Conservation (phyloP, 2,329 filamentous ascomycete species). For the Fusarium armeniacum region DNA sequence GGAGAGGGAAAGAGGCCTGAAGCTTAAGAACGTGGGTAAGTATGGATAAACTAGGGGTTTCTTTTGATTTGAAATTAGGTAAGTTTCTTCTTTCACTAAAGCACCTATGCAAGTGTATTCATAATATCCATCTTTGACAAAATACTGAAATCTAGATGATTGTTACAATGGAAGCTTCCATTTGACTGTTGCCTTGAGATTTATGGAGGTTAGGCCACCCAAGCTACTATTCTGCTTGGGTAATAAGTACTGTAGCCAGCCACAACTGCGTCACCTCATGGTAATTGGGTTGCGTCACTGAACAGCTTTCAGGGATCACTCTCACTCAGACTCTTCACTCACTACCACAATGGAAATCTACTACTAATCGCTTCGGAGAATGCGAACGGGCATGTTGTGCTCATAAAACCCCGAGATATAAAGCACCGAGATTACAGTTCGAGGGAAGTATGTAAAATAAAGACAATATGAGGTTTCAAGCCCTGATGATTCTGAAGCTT, state of each 20-base stretch:
- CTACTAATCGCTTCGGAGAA: neutral
- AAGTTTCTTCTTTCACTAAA: neutral
- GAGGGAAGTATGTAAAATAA: neutral
- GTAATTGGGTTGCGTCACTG: slow-evolving; percentile 36
- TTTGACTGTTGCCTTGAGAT: neutral
- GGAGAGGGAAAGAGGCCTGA: neutral
- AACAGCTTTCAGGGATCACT: slow-evolving; percentile 30
- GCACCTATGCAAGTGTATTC: neutral
- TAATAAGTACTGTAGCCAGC: slow-evolving; percentile 10
- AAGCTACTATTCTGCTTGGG: neutral
- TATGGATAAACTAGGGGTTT: neutral
- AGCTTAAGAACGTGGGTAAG: neutral
- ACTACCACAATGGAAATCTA: slow-evolving; percentile 11
- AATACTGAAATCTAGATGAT: neutral
- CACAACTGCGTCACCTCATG: slow-evolving; percentile 38
- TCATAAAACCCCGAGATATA: neutral
- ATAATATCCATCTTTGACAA: neutral
- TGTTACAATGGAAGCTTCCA: neutral
- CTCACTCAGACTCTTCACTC: slow-evolving; percentile 16
- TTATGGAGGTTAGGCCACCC: neutral
- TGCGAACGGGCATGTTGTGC: neutral
- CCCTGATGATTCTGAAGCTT: neutral
- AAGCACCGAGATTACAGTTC: neutral
- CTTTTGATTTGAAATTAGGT: neutral
- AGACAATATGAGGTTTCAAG: neutral